Conservation (phyloP, 2,329 filamentous ascomycete genomes). For the Karstenula rhodostoma region DNA sequence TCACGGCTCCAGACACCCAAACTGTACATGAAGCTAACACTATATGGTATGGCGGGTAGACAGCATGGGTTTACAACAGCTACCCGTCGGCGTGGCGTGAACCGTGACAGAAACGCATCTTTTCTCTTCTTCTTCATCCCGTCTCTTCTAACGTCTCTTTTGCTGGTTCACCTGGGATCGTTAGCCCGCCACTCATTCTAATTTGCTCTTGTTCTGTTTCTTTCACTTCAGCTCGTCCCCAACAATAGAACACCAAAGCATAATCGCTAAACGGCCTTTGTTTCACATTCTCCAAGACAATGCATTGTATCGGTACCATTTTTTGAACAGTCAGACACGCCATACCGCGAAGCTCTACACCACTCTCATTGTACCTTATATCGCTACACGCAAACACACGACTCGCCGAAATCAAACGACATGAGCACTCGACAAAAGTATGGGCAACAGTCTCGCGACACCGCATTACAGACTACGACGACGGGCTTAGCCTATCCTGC, state of each 20-base stretch:
- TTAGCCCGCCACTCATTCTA: conserved; percentile 14
- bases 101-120: conserved; percentile 27
- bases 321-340: conserved; percentile 10
- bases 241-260: conserved; percentile 35
- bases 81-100: conserved; percentile 36
- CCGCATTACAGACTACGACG: conserved; percentile 20
- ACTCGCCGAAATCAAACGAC: conserved; percentile 1
- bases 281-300: conserved; percentile 44
- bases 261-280: conserved; percentile 37
- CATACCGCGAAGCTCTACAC: conserved; percentile 13
- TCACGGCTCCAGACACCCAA: conserved; percentile 27
- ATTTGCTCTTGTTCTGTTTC: conserved; percentile 27
- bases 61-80: conserved; percentile 29
- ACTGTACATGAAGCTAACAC: conserved; percentile 34
- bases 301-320: conserved; percentile 28
- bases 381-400: not conserved
- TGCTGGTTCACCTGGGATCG: conserved; percentile 21
- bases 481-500: conserved; percentile 19
- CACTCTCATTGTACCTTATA: conserved; percentile 19
- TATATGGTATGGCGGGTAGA: conserved; percentile 38
- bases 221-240: conserved; percentile 21
- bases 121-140: conserved; percentile 19
- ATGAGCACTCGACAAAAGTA: conserved; percentile 31
- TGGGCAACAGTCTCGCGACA: conserved; percentile 27
- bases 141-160: conserved; percentile 4